phyloP scores from a whole-genome alignment of 352 stramenopile species.

The Thalassiosira hispida region DNA sequence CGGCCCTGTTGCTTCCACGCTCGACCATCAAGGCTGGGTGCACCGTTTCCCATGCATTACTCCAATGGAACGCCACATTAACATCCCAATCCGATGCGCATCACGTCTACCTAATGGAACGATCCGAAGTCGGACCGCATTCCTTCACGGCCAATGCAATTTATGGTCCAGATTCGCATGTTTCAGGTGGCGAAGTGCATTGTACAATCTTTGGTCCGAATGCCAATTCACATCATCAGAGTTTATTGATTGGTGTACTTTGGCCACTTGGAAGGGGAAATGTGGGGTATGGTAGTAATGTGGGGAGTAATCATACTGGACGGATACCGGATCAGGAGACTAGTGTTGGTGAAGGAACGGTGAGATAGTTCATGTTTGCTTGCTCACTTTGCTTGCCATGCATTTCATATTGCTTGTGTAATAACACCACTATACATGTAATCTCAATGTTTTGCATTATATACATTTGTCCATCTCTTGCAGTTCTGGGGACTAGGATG shows the following conservation, averaged over 20 bases:
- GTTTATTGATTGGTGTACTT: slow-evolving; percentile 72
- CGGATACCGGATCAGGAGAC: slow-evolving; percentile 89
- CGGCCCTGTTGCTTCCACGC: slow-evolving; percentile 58
- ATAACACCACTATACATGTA: too few relatives aligned
- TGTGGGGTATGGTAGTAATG: slow-evolving; percentile 89
- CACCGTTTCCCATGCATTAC: slow-evolving; percentile 56
- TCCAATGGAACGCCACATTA: slow-evolving; percentile 73
- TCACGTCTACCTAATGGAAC: slow-evolving; percentile 73
- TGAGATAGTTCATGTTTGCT: neutral
- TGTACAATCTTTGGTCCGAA: slow-evolving; percentile 77
- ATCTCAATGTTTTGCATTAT: too few relatives aligned
- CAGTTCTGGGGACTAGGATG: slow-evolving; percentile 93
- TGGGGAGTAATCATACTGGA: slow-evolving; percentile 96
- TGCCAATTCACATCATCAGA: slow-evolving; percentile 82
- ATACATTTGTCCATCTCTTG: too few relatives aligned
- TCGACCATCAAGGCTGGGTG: slow-evolving; percentile 52
- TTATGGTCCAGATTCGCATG: slow-evolving; percentile 75
- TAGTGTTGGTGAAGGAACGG: slow-evolving; percentile 89
- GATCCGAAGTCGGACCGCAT: slow-evolving; percentile 62
- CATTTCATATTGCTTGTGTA: too few relatives aligned
- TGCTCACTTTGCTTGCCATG: neutral
- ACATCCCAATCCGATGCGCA: slow-evolving; percentile 56
- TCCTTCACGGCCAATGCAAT: slow-evolving; percentile 63
- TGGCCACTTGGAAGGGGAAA: slow-evolving; percentile 79
- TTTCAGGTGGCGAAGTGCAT: slow-evolving; percentile 71